Conservation (phyloP, 106 monocot species). For the Phalaenopsis equestris region DNA sequence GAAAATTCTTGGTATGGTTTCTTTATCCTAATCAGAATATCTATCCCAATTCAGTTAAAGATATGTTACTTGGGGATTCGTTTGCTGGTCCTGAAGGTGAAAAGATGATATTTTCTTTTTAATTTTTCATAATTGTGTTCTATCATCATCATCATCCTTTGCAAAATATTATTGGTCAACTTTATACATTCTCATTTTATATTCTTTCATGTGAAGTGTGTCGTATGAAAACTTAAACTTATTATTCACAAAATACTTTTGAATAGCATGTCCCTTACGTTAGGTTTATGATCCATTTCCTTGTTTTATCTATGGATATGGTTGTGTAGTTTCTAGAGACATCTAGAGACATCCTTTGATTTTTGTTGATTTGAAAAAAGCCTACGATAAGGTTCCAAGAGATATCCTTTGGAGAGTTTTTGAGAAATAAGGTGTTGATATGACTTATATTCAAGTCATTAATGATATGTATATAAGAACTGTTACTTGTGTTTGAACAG, state of each 20-base stretch:
- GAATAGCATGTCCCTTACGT: neutral
- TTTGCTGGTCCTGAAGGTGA: constrained; percentile 17
- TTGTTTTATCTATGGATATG: neutral
- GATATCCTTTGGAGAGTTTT: no score
- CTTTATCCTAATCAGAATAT: constrained; percentile 77
- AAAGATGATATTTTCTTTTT: constrained; percentile 22
- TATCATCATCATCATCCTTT: neutral
- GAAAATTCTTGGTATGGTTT: constrained; percentile 65
- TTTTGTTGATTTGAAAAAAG: no score
- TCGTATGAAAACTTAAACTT: neutral
- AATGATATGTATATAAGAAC: no score
- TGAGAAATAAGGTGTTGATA: no score
- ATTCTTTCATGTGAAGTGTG: neutral
- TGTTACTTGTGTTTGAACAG: no score
- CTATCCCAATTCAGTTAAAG: constrained; percentile 45
- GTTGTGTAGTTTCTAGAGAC: neutral
- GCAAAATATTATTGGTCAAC: neutral
- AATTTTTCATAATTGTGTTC: neutral
- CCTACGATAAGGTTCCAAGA: no score
- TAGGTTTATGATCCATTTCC: neutral
- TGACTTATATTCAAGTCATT: no score
- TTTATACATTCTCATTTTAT: neutral
- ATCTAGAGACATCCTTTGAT: neutral
- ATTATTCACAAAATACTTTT: neutral
- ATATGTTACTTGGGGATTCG: constrained; percentile 31